Conservation (phyloP, 2,329 filamentous ascomycete species). For the Emergomyces pasteurianus region DNA sequence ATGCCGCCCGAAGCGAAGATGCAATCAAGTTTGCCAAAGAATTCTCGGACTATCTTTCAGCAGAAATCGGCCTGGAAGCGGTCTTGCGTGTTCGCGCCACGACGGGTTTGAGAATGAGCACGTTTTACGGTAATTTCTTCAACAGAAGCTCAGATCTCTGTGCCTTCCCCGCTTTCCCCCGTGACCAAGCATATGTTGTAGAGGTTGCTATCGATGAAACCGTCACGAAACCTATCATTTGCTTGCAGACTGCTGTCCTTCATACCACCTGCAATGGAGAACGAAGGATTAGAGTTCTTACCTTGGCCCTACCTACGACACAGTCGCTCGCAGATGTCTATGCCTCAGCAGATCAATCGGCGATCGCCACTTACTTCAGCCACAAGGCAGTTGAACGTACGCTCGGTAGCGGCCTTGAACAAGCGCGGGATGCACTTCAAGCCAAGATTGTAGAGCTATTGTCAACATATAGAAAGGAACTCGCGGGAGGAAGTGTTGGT, state of each 20-base stretch:
- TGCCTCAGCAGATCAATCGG: conserved; percentile 86
- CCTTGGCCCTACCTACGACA: conserved; percentile 83
- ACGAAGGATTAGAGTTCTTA: conserved; percentile 87
- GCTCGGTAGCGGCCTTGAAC: conserved; percentile 74
- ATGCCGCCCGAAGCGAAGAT: conserved; percentile 83
- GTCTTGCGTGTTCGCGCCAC: conserved; percentile 91
- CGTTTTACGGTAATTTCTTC: conserved; percentile 99
- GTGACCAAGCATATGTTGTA: conserved; percentile 94
- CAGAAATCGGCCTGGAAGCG: conserved; percentile 90
- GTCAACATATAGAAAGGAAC: conserved; percentile 91
- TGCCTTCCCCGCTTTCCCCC: conserved; percentile 93
- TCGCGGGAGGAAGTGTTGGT: conserved; percentile 90
- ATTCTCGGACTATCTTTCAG: conserved; percentile 92
- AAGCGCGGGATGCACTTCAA: conserved; percentile 80
- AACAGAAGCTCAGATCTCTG: conserved; percentile 95
- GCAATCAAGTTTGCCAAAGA: conserved; percentile 96
- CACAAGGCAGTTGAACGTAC: conserved; percentile 95
- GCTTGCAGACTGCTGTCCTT: conserved; percentile 84
- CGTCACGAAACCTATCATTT: conserved; percentile 80
- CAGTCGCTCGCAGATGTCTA: conserved; percentile 84
- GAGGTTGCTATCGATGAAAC: conserved; percentile 97
- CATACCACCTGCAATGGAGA: conserved; percentile 98
- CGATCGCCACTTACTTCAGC: conserved; percentile 86
- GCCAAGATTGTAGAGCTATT: conserved; percentile 85
- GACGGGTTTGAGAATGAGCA: conserved; percentile 88